Evolutionary conservation across 225 moss, liverwort and hornwort species (phyloP).

Genomic region (Thuidium tamariscinum): DNA sequence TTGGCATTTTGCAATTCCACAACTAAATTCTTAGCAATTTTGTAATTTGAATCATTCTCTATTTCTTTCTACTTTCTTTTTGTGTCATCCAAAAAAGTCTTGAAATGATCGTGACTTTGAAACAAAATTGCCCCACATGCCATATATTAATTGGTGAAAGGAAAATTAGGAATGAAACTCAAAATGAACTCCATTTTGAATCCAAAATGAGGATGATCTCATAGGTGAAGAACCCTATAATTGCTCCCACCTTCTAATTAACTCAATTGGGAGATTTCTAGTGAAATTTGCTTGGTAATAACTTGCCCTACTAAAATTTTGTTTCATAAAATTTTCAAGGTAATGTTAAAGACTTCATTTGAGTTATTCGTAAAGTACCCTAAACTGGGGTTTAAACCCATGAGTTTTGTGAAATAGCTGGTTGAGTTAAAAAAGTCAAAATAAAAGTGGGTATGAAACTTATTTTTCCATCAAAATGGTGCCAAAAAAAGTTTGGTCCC

Average conservation of each 20-base stretch:
- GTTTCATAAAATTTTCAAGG: not conserved
- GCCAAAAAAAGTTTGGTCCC: no score
- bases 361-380: no score
- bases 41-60: no score
- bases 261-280: not conserved
- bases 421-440: no score
- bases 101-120: not conserved
- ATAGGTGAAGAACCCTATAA: not conserved
- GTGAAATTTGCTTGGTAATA: not conserved
- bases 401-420: no score
- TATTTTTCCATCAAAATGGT: no score
- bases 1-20: no score
- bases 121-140: not conserved
- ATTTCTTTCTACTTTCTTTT: no score
- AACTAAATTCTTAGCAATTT: no score
- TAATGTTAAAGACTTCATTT: no score
- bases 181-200: not conserved
- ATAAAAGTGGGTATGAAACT: no score
- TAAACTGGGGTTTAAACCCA: no score
- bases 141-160: not conserved
- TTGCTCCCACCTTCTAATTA: not conserved
- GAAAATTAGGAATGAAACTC: fast-evolving
- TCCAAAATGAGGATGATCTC: not conserved
- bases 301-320: not conserved
- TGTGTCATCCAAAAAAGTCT: fast-evolving